Evolutionary conservation across 2,329 filamentous ascomycete species (phyloP).

Genomic region (Trichoderma atrobrunneum): DNA sequence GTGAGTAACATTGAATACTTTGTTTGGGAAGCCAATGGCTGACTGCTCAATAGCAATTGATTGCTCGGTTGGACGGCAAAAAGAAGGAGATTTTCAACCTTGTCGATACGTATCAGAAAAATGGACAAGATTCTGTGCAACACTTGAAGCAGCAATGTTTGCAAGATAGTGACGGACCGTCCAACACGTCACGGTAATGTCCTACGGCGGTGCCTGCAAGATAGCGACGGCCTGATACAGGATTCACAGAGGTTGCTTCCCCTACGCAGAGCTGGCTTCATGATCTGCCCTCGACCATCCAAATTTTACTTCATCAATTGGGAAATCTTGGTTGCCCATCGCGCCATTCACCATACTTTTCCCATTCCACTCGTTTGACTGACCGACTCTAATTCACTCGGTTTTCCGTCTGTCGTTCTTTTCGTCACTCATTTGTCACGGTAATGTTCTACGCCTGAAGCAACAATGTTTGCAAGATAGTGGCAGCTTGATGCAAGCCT

Average conservation of each 20-base stretch:
- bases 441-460: not conserved
- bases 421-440: slow-evolving; percentile 1
- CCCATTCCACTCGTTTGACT: slow-evolving; percentile 12
- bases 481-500: not conserved
- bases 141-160: not conserved
- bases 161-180: not conserved
- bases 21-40: not conserved
- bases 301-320: not conserved
- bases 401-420: slow-evolving; percentile 15
- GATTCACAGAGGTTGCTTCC: not conserved
- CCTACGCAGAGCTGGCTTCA: not conserved
- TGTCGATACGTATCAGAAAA: not conserved
- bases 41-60: not conserved
- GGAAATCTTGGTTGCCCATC: slow-evolving; percentile 2
- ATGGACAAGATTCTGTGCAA: not conserved
- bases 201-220: not conserved
- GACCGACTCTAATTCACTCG: slow-evolving; percentile 12
- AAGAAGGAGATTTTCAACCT: not conserved
- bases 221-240: too few relatives aligned
- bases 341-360: slow-evolving; percentile 1
- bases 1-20: not conserved
- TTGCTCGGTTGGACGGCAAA: not conserved
- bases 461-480: not conserved
- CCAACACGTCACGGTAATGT: not conserved
- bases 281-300: not conserved